Evolutionary conservation across 768 basidiomycete species (phyloP), one percentile per base, ranked within the genome.

Genomic region (Boletus huronensis): DNA sequence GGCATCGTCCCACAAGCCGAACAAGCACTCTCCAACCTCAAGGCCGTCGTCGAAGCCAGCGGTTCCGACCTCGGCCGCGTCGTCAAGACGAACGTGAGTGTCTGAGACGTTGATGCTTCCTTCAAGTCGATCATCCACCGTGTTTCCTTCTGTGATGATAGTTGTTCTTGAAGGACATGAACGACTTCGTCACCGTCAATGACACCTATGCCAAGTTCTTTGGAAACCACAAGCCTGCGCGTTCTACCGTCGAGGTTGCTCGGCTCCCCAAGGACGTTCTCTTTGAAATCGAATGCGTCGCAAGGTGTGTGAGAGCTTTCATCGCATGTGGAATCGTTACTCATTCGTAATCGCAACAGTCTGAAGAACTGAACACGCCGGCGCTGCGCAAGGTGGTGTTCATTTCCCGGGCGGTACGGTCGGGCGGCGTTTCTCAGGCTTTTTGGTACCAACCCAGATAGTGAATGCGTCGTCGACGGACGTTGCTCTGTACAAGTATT

Each of bases 141-240:
- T n/a, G 5, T 43, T 43, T 14, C 21, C 16, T 10, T 10, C 21
- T 23, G 26, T 1, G 19, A 13, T 17, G 25, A 45, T 32, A 94
- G 93, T 87, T 95, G 25, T 98, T 97, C 76, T 72, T 98, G 69
- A 93, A 96, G 71, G 76, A 82, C 58, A 95, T 98, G 92, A 77
- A 90, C 60, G 90, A 99, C 71, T 98, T 98, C 67, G 83, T 66
- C 4, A 74, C 79, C 38, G 83, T 97, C 64, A 98, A 98, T 70
- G 81, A 72, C 16, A 77, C 93, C 58, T 98, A 97, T 70, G 81
- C 82, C 34, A 76, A 82, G 51, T 87, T 90, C 73, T 98, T 98
- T 68, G 93, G 90, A 10, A 79, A 82, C 31, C 90, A 95, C 75
- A 94, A 90, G 72, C 96, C 97, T 44, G 94, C 97, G 4, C 79